phyloP scores from a whole-genome alignment of 768 basidiomycete genomes.

The Tulasnella sp. region DNA sequence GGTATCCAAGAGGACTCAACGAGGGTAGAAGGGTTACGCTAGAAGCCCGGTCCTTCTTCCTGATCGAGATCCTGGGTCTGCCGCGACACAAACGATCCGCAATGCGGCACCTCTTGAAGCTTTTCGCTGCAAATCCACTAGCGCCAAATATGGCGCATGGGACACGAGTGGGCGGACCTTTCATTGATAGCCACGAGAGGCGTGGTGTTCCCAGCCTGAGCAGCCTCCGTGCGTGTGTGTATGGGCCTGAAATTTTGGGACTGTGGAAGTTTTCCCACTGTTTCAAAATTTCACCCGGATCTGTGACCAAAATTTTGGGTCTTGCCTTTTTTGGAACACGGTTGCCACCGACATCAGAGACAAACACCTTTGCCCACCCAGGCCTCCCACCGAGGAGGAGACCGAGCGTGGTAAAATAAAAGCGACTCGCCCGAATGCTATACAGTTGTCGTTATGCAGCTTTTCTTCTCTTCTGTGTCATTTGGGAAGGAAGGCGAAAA shows the following conservation, averaged over 20 bases:
- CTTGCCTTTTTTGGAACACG: background rate
- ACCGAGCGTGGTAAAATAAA: background rate
- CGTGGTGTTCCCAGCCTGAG: conserved; percentile 1
- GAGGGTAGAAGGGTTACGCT: background rate
- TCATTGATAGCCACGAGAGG: background rate
- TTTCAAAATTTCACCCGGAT: background rate
- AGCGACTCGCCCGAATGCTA: background rate
- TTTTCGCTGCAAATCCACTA: background rate
- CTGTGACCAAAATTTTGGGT: background rate
- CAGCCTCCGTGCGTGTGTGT: background rate
- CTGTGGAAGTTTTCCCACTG: background rate
- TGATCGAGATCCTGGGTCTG: background rate
- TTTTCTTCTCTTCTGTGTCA: background rate
- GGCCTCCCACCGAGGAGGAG: background rate
- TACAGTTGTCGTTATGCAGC: background rate
- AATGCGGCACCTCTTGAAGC: background rate
- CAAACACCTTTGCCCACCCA: background rate
- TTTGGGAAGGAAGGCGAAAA: background rate
- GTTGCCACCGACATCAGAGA: background rate
- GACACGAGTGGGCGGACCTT: background rate
- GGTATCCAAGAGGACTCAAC: background rate
- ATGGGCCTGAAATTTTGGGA: background rate
- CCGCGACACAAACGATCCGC: background rate
- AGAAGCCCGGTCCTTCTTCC: background rate
- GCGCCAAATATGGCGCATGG: background rate